Base-by-base conservation (phyloP, 139 green algal genomes). In the Pycnococcus provasolii region DNA sequence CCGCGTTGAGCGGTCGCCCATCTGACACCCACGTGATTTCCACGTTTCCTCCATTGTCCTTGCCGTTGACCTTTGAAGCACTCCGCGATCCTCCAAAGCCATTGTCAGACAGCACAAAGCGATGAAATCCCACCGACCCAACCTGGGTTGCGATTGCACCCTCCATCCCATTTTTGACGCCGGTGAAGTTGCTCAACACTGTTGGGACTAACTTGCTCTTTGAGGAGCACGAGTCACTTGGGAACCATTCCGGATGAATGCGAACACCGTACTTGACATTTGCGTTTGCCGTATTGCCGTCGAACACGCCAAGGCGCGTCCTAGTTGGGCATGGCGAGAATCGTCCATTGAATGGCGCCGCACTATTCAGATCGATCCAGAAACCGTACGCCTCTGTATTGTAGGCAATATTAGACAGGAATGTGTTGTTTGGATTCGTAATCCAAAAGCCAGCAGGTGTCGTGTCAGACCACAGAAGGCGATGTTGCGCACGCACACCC, bases 141-240 rank as follows among this genome's bases (percentile, higher is more conserved):
- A 55, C 50, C 50, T 55, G 50, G 11, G 50, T 55, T 55, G 50
- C 50, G 50, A 55, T 55, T 11, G 50, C 50, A 13, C 50, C 50
- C 50, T 55, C 13, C 50, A 55, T 55, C 11, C 50, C 50, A 13
- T 55, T 55, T 13, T 55, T 55, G 50, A 37, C 11, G 11, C 11
- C 50, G 50, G 50, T 55, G 50, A 55, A 55, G 13, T 55, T 55
- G 50, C 11, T 13, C 11, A 55, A 55, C 13, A 37, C 50, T 37
- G 50, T 13, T 13, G 11, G 50, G 50, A 55, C 13, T 11, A 13
- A 13, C 11, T 13, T 55, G 50, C 50, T 13, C 50, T 55, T 11
- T 13, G 11, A 55, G 11, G 50, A 55, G 11, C 13, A 37, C 11
- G 11, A 55, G 13, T 55, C 50, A 11, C 13, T 13, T 13, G 50